These are phyloP conservation scores for Globisporangium middletonii DNA, from an alignment of 352 stramenopile genomes.

Conservation along the genomic window DNA sequence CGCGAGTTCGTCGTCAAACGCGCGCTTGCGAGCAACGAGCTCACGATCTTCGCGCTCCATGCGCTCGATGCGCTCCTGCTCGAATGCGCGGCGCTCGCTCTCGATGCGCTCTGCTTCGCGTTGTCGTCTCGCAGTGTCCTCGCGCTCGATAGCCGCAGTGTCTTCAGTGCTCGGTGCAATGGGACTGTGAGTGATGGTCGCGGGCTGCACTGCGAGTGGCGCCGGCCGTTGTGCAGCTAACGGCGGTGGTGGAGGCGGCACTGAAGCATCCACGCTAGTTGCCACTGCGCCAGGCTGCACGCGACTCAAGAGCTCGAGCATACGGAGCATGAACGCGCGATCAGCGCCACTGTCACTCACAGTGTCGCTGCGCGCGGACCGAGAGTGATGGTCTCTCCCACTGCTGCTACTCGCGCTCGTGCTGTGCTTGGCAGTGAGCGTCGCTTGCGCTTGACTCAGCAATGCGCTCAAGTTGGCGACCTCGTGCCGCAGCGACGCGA, in stretches of 20 bases:
- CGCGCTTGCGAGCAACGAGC: slow-evolving; percentile 22
- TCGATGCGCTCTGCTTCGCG: slow-evolving; percentile 29
- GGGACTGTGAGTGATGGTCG: background rate
- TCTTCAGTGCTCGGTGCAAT: background rate
- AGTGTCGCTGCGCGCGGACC: background rate
- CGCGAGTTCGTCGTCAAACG: slow-evolving; percentile 43
- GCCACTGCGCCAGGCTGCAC: slow-evolving; percentile 12
- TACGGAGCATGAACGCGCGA: slow-evolving; percentile 45
- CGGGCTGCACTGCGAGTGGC: background rate
- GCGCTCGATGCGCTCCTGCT: slow-evolving; percentile 28
- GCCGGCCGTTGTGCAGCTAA: background rate
- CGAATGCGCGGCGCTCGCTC: slow-evolving; percentile 42
- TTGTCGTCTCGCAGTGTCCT: slow-evolving; percentile 4
- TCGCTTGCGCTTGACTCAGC: slow-evolving; percentile 51
- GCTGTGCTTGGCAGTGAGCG: slow-evolving; percentile 37
- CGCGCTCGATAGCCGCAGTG: too few relatives aligned
- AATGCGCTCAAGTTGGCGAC: slow-evolving; percentile 54
- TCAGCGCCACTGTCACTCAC: slow-evolving; percentile 14
- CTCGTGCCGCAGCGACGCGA: slow-evolving; percentile 62
- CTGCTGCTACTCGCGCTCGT: background rate
- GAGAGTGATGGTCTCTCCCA: background rate
- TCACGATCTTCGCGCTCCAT: slow-evolving; percentile 36
- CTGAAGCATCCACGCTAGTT: background rate
- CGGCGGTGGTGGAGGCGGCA: background rate
- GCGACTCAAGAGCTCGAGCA: slow-evolving; percentile 63